These are phyloP conservation scores for Fusarium buharicum DNA, from an alignment of 2,329 filamentous ascomycete species.

Conservation along the genomic window DNA sequence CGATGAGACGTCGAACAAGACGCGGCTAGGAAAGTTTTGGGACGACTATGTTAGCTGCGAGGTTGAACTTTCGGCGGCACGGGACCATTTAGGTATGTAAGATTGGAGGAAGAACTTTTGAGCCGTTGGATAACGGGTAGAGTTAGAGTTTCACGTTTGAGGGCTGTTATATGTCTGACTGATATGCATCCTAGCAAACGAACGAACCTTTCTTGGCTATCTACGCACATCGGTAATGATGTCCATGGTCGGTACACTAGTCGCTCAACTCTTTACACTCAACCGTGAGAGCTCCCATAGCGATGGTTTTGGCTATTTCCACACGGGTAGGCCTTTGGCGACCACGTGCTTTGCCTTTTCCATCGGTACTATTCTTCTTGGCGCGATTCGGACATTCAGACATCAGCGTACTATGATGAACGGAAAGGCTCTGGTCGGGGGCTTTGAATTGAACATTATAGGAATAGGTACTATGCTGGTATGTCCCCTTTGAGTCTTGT, in stretches of 20 bases:
- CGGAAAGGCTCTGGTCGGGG: constrained; percentile 48
- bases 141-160: not conserved
- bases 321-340: constrained; percentile 69
- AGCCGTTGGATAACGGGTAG: too few relatives aligned
- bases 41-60: constrained; percentile 40
- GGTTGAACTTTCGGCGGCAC: constrained; percentile 38
- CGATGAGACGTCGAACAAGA: not conserved
- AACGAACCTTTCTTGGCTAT: constrained; percentile 79
- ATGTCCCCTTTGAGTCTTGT: not conserved
- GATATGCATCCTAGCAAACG: constrained; percentile 64
- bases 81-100: constrained; percentile 45
- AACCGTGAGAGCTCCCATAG: constrained; percentile 48
- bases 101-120: constrained; percentile 30
- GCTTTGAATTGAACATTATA: constrained; percentile 46
- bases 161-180: not conserved
- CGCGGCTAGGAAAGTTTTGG: constrained; percentile 35
- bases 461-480: constrained; percentile 36
- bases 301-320: constrained; percentile 64
- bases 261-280: constrained; percentile 74
- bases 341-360: constrained; percentile 55
- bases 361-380: constrained; percentile 50
- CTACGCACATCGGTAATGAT: constrained; percentile 76
- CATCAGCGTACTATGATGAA: constrained; percentile 46
- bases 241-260: constrained; percentile 71
- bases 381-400: constrained; percentile 48